These are phyloP conservation scores for Claviceps monticola DNA, from an alignment of 2,329 filamentous ascomycete species.

Conservation along the genomic window DNA sequence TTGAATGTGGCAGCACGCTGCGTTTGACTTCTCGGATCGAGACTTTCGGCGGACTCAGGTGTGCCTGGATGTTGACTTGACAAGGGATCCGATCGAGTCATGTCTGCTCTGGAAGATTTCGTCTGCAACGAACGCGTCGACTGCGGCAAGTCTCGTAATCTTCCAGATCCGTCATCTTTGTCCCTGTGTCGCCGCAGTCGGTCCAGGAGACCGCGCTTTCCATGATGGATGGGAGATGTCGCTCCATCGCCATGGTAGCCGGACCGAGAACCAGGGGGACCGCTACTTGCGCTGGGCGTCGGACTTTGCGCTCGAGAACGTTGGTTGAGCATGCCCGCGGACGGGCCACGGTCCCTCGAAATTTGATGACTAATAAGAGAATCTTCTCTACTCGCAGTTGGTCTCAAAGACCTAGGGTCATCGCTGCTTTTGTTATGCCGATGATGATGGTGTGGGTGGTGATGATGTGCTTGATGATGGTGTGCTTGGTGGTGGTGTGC, in stretches of 20 bases:
- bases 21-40: conserved; percentile 14
- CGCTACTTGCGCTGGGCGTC: conserved; percentile 60
- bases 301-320: conserved; percentile 62
- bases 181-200: conserved; percentile 38
- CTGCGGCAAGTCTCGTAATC: conserved; percentile 33
- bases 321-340: conserved; percentile 30
- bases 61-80: conserved; percentile 18
- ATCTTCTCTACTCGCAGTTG: conserved; percentile 65
- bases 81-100: conserved; percentile 25
- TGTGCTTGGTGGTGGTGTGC: conserved; percentile 10
- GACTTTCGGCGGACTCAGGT: conserved; percentile 16
- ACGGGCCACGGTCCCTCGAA: conserved; percentile 39
- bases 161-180: conserved; percentile 36
- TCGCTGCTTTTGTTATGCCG: conserved; percentile 60
- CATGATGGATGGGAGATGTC: conserved; percentile 42
- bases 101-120: conserved; percentile 35
- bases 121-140: conserved; percentile 39
- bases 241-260: conserved; percentile 35
- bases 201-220: conserved; percentile 36
- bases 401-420: conserved; percentile 51
- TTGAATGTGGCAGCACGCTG: conserved; percentile 40
- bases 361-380: conserved; percentile 26
- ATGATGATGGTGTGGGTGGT: conserved; percentile 30
- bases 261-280: conserved; percentile 33
- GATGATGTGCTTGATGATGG: conserved; percentile 32